phyloP scores from a whole-genome alignment of 805 yeast species.

The Yamadazyma sp. region DNA sequence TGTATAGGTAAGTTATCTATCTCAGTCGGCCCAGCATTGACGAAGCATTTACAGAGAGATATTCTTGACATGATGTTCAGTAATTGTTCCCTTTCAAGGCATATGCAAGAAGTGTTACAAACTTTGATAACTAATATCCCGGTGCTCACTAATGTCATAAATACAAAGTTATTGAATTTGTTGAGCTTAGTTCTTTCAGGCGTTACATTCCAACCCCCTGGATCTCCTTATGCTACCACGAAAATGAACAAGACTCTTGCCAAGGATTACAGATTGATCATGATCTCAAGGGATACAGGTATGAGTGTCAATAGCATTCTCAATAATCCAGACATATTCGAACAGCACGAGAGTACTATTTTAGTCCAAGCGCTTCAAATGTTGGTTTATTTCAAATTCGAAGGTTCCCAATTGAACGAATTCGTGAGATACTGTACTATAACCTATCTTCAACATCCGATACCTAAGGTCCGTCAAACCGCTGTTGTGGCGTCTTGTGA shows the following conservation, averaged over 20 bases:
- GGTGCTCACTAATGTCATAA: slow-evolving; percentile 70
- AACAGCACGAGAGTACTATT: slow-evolving; percentile 42
- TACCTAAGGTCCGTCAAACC: slow-evolving; percentile 73
- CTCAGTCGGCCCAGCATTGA: slow-evolving; percentile 90
- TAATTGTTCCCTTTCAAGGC: slow-evolving; percentile 78
- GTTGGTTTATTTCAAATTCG: slow-evolving; percentile 72
- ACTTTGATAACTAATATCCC: slow-evolving; percentile 73
- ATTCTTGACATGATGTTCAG: slow-evolving; percentile 71
- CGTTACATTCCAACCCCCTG: slow-evolving; percentile 77
- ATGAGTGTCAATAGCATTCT: slow-evolving; percentile 35
- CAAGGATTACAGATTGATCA: slow-evolving; percentile 70
- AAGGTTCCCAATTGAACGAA: slow-evolving; percentile 75
- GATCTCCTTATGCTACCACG: slow-evolving; percentile 68
- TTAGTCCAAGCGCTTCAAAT: slow-evolving; percentile 78
- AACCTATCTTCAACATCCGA: slow-evolving; percentile 79
- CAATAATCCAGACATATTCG: slow-evolving; percentile 31
- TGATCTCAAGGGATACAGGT: slow-evolving; percentile 69
- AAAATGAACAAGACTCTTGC: slow-evolving; percentile 67
- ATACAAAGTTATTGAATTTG: slow-evolving; percentile 66
- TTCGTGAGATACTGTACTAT: slow-evolving; percentile 83
- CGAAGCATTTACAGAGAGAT: slow-evolving; percentile 83
- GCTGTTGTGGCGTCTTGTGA: slow-evolving; percentile 84
- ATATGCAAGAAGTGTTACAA: slow-evolving; percentile 73
- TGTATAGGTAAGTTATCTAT: slow-evolving; percentile 84
- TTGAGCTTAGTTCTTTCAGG: slow-evolving; percentile 81